Conservation (phyloP, 495 filamentous ascomycete species). For the Penicillium canariense region DNA sequence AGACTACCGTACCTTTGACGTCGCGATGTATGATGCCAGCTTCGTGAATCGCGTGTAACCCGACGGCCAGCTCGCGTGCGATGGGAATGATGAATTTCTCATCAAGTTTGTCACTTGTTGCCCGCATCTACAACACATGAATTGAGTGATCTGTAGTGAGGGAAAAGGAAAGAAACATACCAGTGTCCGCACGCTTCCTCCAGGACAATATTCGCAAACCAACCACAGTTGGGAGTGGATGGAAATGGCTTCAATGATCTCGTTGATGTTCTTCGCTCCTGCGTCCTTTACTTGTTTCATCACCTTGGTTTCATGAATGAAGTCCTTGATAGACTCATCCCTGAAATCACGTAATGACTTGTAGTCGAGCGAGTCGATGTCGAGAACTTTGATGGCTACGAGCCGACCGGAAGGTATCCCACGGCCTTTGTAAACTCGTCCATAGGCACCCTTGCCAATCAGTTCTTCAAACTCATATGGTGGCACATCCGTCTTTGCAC, state of each 20-base stretch:
- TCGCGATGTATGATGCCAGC: slow-evolving; percentile 94
- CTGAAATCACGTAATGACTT: slow-evolving; percentile 62
- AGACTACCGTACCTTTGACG: slow-evolving; percentile 67
- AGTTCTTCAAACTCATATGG: slow-evolving; percentile 83
- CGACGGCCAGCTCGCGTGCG: slow-evolving; percentile 80
- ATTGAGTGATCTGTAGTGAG: neutral
- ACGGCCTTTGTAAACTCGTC: slow-evolving; percentile 83
- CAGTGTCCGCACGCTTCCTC: slow-evolving; percentile 90
- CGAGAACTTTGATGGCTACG: slow-evolving; percentile 93
- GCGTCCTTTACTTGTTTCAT: slow-evolving; percentile 80
- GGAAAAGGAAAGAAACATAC: slow-evolving; percentile 38
- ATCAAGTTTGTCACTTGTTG: slow-evolving; percentile 67
- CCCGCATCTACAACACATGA: slow-evolving; percentile 43
- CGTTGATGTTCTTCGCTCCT: slow-evolving; percentile 87
- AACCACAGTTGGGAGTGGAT: slow-evolving; percentile 91
- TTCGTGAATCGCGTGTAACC: slow-evolving; percentile 81
- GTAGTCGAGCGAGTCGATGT: slow-evolving; percentile 86
- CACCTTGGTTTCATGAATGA: slow-evolving; percentile 84
- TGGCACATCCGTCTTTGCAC: slow-evolving; percentile 46
- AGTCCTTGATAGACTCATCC: slow-evolving; percentile 79
- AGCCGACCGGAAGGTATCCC: slow-evolving; percentile 57
- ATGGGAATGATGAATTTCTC: slow-evolving; percentile 91
- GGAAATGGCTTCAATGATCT: slow-evolving; percentile 80
- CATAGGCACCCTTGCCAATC: slow-evolving; percentile 94
- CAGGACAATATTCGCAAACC: slow-evolving; percentile 91